Conservation (phyloP, 2,329 filamentous ascomycete genomes). For the Phaeomoniella chlamydospora region DNA sequence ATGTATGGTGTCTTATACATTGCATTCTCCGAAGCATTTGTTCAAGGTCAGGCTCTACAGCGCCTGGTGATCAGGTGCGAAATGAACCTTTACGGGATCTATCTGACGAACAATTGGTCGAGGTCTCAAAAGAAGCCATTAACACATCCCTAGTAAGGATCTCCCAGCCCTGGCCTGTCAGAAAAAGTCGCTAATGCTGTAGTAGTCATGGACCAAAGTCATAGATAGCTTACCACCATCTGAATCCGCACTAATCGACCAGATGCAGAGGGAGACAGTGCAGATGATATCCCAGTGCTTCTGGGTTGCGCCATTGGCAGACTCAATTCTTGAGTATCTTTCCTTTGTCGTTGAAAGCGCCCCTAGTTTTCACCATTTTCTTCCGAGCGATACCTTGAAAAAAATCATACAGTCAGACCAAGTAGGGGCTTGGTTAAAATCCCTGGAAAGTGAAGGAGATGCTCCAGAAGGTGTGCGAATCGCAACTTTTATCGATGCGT, state of each 20-base stretch:
- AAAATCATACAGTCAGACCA: slow-evolving; percentile 10
- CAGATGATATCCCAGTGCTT: neutral
- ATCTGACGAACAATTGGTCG: neutral
- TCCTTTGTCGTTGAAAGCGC: neutral
- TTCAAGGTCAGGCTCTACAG: neutral
- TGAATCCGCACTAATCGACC: neutral
- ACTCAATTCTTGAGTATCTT: neutral
- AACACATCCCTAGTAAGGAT: neutral
- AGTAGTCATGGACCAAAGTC: neutral
- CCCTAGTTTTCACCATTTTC: neutral
- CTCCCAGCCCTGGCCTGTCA: neutral
- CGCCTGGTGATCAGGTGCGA: neutral
- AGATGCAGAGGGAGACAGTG: neutral
- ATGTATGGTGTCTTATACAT: neutral
- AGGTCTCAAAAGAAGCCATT: neutral
- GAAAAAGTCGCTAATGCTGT: neutral
- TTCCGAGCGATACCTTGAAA: neutral
- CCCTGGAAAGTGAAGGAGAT: slow-evolving; percentile 21
- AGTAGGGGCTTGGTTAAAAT: slow-evolving; percentile 21
- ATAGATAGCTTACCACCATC: neutral
- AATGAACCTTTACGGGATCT: neutral
- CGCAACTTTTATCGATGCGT: slow-evolving; percentile 2
- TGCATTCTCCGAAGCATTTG: neutral
- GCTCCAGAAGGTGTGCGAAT: slow-evolving; percentile 17
- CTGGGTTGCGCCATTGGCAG: neutral